Percentiles rank a stretch among this genome's conserved stretches.
phyloP scores from a whole-genome alignment of 257 asterid species.

The Fraxinus pennsylvanica region DNA sequence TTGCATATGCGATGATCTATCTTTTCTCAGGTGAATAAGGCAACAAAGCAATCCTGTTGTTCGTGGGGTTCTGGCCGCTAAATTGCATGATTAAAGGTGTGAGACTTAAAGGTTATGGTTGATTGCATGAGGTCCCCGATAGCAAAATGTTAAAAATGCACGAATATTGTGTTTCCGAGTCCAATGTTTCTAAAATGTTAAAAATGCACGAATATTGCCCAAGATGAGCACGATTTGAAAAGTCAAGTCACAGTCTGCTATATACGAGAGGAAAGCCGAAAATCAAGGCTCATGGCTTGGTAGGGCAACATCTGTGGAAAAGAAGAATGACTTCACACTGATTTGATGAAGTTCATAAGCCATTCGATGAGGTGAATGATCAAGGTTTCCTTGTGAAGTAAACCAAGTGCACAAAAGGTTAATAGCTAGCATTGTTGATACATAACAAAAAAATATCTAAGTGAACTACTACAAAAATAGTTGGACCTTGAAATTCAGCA shows the following conservation, averaged over 20 bases:
- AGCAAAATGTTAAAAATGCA: neutral
- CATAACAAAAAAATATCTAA: neutral
- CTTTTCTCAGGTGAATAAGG: neutral
- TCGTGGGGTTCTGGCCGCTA: neutral
- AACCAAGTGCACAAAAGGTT: neutral
- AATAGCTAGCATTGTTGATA: neutral
- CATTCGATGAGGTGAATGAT: neutral
- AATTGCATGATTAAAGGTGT: neutral
- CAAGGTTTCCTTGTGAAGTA: neutral
- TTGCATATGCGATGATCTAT: neutral
- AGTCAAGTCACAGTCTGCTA: neutral
- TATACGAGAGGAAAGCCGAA: neutral
- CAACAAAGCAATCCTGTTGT: neutral
- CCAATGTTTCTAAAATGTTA: neutral
- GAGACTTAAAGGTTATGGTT: neutral
- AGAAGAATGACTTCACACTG: neutral
- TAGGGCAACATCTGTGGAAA: neutral
- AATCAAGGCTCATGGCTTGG: neutral
- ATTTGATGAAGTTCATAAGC: neutral
- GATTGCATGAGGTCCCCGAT: neutral
- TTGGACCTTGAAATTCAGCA: neutral
- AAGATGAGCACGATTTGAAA: neutral
- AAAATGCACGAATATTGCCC: neutral
- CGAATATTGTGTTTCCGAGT: neutral
- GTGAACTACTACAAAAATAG: neutral